Conservation (phyloP, 148 eudicot species). For the Pharnaceum exiguum region DNA sequence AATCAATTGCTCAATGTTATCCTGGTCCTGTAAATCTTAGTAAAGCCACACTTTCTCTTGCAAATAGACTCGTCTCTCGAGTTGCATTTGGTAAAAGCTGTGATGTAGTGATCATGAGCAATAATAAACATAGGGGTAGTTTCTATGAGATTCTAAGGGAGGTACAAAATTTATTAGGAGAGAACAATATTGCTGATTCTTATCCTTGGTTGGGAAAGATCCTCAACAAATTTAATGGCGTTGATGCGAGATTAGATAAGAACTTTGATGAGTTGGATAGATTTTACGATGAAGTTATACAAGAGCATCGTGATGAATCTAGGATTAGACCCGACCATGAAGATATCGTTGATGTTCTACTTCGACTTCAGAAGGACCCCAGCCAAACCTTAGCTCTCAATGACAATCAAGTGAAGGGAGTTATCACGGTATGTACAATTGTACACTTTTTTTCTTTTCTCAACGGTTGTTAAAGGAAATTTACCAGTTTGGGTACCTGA, state of each 20-base stretch:
- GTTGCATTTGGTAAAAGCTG: constrained; percentile 35
- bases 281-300: constrained; percentile 31
- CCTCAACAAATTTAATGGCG: constrained; percentile 45
- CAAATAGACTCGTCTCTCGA: constrained; percentile 39
- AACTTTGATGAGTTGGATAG: constrained; percentile 27
- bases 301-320: constrained; percentile 28
- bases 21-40: constrained; percentile 27
- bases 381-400: constrained; percentile 21
- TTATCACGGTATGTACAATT: constrained; percentile 36
- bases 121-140: not conserved
- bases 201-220: constrained; percentile 51
- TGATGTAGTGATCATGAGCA: not conserved
- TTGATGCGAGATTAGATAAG: constrained; percentile 36
- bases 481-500: too few relatives aligned
- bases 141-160: constrained; percentile 24
- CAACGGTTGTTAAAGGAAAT: too few relatives aligned
- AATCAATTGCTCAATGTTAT: constrained; percentile 10
- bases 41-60: constrained; percentile 22
- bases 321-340: constrained; percentile 21
- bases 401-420: constrained; percentile 39
- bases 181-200: constrained; percentile 46
- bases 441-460: not conserved
- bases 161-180: constrained; percentile 34
- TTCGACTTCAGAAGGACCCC: constrained; percentile 43
- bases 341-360: constrained; percentile 47